Base-by-base conservation (phyloP, 345 rosid species). In the Salix viminalis region DNA sequence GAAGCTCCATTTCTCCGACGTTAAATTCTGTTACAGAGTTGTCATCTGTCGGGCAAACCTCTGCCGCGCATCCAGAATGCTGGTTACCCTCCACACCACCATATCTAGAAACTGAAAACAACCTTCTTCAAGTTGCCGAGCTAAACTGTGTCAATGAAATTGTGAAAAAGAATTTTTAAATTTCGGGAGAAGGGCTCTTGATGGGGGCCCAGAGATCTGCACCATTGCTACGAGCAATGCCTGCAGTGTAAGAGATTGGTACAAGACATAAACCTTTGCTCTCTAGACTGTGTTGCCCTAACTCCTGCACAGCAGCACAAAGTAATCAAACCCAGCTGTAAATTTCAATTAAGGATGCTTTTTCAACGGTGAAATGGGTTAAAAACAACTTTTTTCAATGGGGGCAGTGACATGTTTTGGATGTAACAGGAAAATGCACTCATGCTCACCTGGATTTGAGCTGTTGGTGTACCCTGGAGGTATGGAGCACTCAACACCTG, bases 161-260 rank as follows among this genome's bases (percentile, higher is more conserved):
- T 28, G 79, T 60, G 56, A 67, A 39, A 56, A 44, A 42, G 86
- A 71, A 65, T 81, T 85, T 23, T 85, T 86, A 12, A 85, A 80
- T 83, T 86, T 90, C n/a, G 28, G 96, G 88, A 56, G 95, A 86
- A 42, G 91, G 72, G 48, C 90, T 86, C 86, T 96, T 96, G 79
- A 91, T 90, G 5, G 98, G 96, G 0, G 99, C 98, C 99, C 99
- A 96, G 14, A 96, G 83, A 84, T 96, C 99, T 3, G 99, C 99
- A 9, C 99, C 99, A 21, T 96, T 96, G 87, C 94, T 91, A 60
- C 87, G 84, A 61, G 94, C 94, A 80, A 93, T 89, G 79, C 91
- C 98, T 1, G 76, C 85, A 0, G 98, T 91, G 75, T 73, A 87
- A 62, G 94, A 90, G 79, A 88, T 79, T 2, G 99, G 99, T 67